phyloP scores from a whole-genome alignment of 129 eudicot genomes.

The Cynara cardunculus region DNA sequence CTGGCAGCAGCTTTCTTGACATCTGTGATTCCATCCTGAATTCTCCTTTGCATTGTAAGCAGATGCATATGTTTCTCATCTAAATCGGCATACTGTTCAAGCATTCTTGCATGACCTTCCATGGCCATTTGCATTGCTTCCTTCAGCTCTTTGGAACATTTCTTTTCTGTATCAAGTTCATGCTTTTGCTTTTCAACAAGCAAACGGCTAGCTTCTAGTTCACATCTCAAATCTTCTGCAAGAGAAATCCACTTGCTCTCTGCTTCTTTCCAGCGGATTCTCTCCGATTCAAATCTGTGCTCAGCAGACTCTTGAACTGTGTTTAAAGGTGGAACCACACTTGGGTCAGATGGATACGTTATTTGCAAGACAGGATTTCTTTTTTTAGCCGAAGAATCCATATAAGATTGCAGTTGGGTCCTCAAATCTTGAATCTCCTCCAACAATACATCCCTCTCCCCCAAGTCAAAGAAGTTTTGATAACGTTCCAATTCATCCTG shows the following conservation, averaged over 20 bases:
- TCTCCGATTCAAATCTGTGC: constrained; percentile 52
- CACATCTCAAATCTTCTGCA: constrained; percentile 59
- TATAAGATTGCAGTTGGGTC: constrained; percentile 67
- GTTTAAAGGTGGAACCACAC: constrained; percentile 40
- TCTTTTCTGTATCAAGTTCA: constrained; percentile 63
- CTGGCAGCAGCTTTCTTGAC: constrained; percentile 82
- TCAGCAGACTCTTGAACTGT: constrained; percentile 43
- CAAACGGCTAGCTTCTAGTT: constrained; percentile 55
- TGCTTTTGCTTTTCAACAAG: constrained; percentile 54
- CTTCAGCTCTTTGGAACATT: constrained; percentile 83
- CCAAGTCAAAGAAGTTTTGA: constrained; percentile 82
- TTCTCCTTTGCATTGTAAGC: constrained; percentile 65
- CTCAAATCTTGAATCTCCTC: constrained; percentile 89
- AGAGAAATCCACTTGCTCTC: constrained; percentile 80
- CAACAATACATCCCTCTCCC: constrained; percentile 80
- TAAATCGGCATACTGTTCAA: constrained; percentile 89
- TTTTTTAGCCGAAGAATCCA: constrained; percentile 49
- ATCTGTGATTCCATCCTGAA: constrained; percentile 77
- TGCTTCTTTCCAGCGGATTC: constrained; percentile 57
- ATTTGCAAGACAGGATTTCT: constrained; percentile 41
- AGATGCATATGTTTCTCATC: constrained; percentile 79
- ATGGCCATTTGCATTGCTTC: constrained; percentile 96
- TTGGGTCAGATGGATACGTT: constrained; percentile 55
- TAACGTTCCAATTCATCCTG: constrained; percentile 82
- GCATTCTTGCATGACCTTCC: constrained; percentile 92